phyloP scores from a whole-genome alignment of 192 early-diverging fungal genomes.

The Powellomyces hirtus region DNA sequence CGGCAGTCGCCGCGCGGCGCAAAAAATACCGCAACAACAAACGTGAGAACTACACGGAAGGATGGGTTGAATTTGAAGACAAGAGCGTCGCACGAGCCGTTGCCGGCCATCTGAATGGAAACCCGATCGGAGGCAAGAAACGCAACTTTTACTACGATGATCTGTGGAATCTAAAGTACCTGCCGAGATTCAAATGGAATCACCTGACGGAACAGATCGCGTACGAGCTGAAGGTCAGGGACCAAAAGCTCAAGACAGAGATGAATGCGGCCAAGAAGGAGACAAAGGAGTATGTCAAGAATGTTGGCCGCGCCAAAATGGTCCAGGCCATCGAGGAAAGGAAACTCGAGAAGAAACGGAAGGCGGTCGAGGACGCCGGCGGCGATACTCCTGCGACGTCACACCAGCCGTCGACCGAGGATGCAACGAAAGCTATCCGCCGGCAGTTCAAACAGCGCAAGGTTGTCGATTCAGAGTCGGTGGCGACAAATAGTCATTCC shows the following conservation, averaged over 20 bases:
- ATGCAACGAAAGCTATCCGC: constrained; percentile 11
- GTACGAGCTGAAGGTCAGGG: constrained; percentile 67
- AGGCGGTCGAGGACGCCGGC: constrained; percentile 28
- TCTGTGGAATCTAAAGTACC: constrained; percentile 95
- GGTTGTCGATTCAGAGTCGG: constrained; percentile 18
- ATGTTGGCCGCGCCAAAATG: constrained; percentile 88
- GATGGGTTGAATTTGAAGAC: constrained; percentile 96
- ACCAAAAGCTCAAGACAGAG: constrained; percentile 80
- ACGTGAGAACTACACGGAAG: constrained; percentile 84
- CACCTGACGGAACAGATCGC: constrained; percentile 91
- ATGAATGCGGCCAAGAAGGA: constrained; percentile 83
- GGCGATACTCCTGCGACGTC: constrained; percentile 13
- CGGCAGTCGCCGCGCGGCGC: constrained; percentile 71
- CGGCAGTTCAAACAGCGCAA: constrained; percentile 33
- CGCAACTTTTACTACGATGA: constrained; percentile 86
- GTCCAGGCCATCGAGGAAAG: constrained; percentile 73
- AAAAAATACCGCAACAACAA: constrained; percentile 86
- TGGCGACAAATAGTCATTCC: background rate
- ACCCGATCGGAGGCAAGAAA: constrained; percentile 84
- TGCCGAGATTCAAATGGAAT: constrained; percentile 95
- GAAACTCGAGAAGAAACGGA: constrained; percentile 54
- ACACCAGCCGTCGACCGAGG: background rate
- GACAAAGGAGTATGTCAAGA: constrained; percentile 81
- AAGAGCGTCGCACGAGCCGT: constrained; percentile 83
- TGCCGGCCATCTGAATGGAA: constrained; percentile 76